A percentile compares a stretch with the other conserved stretches of the same genome.
Conservation (phyloP, 257 asterid species). For the Leptodermis oblonga region DNA sequence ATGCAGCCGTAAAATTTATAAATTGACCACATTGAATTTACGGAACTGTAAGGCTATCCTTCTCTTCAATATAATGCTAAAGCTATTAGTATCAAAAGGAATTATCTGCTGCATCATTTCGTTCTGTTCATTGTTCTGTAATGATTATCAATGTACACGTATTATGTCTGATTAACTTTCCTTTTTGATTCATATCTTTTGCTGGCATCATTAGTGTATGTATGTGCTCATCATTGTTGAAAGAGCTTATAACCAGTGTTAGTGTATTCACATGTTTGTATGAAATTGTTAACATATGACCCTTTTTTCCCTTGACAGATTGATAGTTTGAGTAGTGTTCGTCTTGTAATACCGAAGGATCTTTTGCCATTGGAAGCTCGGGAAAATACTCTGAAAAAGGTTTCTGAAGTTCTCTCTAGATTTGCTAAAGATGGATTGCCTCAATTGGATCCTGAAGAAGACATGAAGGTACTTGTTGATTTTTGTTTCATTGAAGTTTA, state of each 20-base stretch:
- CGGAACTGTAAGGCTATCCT: neutral
- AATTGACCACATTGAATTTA: neutral
- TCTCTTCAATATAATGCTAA: neutral
- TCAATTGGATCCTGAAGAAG: slow-evolving; percentile 87
- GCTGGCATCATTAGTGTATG: neutral
- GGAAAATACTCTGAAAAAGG: slow-evolving; percentile 85
- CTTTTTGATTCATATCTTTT: neutral
- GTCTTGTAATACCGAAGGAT: slow-evolving; percentile 79
- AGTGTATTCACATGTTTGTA: neutral
- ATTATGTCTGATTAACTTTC: neutral
- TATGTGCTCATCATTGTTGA: neutral
- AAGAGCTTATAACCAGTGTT: neutral
- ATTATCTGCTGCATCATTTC: neutral
- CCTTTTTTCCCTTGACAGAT: slow-evolving; percentile 37
- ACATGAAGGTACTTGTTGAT: slow-evolving; percentile 68
- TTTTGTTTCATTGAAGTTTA: slow-evolving; percentile 2
- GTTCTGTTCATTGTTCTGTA: neutral
- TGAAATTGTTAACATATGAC: neutral
- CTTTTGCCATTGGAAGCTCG: slow-evolving; percentile 84
- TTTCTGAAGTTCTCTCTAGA: slow-evolving; percentile 71
- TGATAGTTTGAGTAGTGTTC: slow-evolving; percentile 67
- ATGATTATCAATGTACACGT: neutral
- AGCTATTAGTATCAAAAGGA: neutral
- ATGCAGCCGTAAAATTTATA: neutral
- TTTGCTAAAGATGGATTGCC: slow-evolving; percentile 79